Base-by-base conservation (phyloP, 2,329 filamentous ascomycete genomes). In the Laburnicola sp. region DNA sequence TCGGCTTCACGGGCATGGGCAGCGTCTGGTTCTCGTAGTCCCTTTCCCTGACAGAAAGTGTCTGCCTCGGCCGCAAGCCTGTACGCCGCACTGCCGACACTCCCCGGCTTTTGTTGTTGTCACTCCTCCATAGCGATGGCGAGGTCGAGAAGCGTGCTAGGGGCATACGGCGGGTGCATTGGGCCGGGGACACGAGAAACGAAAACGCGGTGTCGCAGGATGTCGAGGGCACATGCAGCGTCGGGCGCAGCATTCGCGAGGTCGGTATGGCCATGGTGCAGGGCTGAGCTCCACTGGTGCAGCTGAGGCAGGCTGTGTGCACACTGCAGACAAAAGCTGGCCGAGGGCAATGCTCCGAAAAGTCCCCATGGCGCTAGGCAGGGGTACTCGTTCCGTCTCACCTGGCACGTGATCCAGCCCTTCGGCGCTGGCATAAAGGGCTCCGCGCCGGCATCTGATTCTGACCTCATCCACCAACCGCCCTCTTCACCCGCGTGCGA, bases 31-130 rank as follows among this genome's bases (percentile, higher is more conserved):
- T 64, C 22, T 48, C 57, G 49, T 64, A 60, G 44, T 85, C 79
- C 38, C 86, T 81, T 64, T 87, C 83, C 36, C 84, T 86, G 53
- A 94, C 86, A 16, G 87, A 88, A 48, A 95, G 78, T n/a, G 82
- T 84, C 69, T 88, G 85, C 45, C 86, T 83, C 4, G 86, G 85
- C 0, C 73, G 71, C 5, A 74, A 58, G 16, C 92, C 92, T 1
- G 88, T 91, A 43, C 87, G 82, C 60, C 89, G 86, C 50, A 96
- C 80, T 23, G 86, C 87, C 49, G 91, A 96, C 45, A 96, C 84
- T 38, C 91, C 93, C 54, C 94, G 88, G 54, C 84, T 77, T 59
- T 82, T 86, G 78, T 90, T 97, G 76, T 84, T 84, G 77, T 97
- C 92, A 68, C 85, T 43, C 55, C 77, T 80, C 67, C 75, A 77